Evolutionary conservation across 495 filamentous ascomycete genomes (phyloP).

Genomic region (Xeromyces bisporus): DNA sequence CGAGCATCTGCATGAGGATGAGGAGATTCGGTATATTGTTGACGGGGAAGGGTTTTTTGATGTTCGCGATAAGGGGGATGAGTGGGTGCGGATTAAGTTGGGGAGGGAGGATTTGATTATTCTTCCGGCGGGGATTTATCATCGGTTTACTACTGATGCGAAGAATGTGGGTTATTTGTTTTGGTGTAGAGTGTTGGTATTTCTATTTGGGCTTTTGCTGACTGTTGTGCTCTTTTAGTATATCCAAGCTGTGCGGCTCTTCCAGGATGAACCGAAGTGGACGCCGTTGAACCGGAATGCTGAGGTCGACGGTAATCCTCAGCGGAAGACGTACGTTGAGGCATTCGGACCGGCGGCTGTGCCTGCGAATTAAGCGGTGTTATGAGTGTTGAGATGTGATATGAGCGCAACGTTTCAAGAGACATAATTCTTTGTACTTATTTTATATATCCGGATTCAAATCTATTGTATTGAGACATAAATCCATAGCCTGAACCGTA

Average conservation of each 20-base stretch:
- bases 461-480: too few relatives aligned
- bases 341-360: constrained; percentile 11
- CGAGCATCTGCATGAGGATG: constrained; percentile 95
- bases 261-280: constrained; percentile 99
- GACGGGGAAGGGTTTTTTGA: constrained; percentile 90
- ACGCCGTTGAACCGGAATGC: constrained; percentile 72
- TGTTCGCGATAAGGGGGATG: constrained; percentile 51
- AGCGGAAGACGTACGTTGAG: constrained; percentile 58
- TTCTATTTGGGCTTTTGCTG: neutral
- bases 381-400: constrained; percentile 7
- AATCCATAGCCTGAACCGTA: too few relatives aligned
- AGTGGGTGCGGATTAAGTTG: constrained; percentile 75
- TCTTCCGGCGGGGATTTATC: constrained; percentile 90
- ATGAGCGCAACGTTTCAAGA: constrained; percentile 6
- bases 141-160: constrained; percentile 87
- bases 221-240: constrained; percentile 38
- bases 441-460: too few relatives aligned
- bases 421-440: too few relatives aligned
- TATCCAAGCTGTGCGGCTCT: constrained; percentile 88
- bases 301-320: constrained; percentile 63
- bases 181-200: neutral
- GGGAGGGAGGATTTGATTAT: constrained; percentile 64
- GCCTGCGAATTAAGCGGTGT: constrained; percentile 12
- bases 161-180: constrained; percentile 51
- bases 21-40: constrained; percentile 95